A percentile compares a stretch with the other conserved stretches of the same genome.
Evolutionary conservation across 2,329 filamentous ascomycete genomes (phyloP).

Genomic region (Cladosporium sp.): DNA sequence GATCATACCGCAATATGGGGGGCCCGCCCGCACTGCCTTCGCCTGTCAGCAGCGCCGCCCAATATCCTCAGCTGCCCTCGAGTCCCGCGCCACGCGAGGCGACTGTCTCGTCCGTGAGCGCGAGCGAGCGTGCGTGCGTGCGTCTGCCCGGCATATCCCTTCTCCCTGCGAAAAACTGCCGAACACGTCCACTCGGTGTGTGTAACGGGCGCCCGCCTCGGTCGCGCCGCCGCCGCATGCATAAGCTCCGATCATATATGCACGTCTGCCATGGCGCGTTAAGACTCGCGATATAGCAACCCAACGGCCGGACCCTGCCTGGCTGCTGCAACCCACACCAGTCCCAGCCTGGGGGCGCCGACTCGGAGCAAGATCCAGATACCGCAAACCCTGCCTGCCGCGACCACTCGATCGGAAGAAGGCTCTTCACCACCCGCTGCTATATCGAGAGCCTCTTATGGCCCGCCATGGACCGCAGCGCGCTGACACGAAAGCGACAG

Average conservation of each 20-base stretch:
- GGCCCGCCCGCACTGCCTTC: too few relatives aligned
- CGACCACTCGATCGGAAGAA: not conserved
- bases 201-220: too few relatives aligned
- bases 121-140: too few relatives aligned
- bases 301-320: not conserved
- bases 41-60: too few relatives aligned
- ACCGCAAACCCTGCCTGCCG: not conserved
- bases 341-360: not conserved
- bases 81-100: too few relatives aligned
- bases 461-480: slow-evolving; percentile 22
- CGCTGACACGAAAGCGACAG: slow-evolving; percentile 19
- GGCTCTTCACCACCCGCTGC: slow-evolving; percentile 4
- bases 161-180: too few relatives aligned
- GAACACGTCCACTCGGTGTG: too few relatives aligned
- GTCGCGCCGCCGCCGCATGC: not conserved
- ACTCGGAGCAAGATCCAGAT: not conserved
- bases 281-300: not conserved
- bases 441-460: slow-evolving; percentile 16
- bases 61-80: too few relatives aligned
- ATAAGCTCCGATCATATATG: not conserved
- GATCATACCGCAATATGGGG: too few relatives aligned
- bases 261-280: not conserved
- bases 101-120: too few relatives aligned
- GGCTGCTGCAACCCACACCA: not conserved
- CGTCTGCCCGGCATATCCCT: too few relatives aligned